Conservation (phyloP, 2,329 filamentous ascomycete genomes). For the Aureobasidium musti region DNA sequence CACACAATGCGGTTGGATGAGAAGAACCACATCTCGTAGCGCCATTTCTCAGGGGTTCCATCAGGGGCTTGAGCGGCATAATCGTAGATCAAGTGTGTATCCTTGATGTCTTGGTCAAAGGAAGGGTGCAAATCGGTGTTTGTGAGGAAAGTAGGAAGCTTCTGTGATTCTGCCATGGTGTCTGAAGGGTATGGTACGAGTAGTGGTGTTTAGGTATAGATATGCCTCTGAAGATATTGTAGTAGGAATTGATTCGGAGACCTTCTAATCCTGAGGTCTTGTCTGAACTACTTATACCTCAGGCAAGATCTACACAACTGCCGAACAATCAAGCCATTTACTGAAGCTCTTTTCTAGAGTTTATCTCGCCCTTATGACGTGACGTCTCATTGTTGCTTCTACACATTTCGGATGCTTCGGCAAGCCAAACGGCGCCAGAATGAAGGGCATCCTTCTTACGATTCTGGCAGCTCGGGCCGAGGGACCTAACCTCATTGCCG, state of each 20-base stretch:
- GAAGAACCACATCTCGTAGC: conserved; percentile 64
- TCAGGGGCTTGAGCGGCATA: conserved; percentile 52
- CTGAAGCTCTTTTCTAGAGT: neutral
- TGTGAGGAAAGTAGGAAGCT: conserved; percentile 32
- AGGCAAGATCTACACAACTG: neutral
- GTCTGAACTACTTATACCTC: neutral
- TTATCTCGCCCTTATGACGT: too few relatives aligned
- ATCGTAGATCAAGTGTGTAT: conserved; percentile 60
- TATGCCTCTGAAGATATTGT: neutral
- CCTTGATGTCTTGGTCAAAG: conserved; percentile 56
- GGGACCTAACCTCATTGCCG: neutral
- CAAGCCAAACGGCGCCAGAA: neutral
- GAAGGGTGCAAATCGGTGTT: conserved; percentile 36
- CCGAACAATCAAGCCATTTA: neutral
- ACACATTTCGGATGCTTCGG: conserved; percentile 9
- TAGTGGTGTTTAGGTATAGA: neutral
- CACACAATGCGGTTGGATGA: conserved; percentile 52
- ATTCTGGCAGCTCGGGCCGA: neutral
- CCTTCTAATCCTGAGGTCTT: neutral
- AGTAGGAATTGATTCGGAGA: too few relatives aligned
- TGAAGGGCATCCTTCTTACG: neutral
- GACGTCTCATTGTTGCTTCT: neutral
- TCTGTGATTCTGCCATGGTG: neutral
- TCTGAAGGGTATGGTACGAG: neutral
- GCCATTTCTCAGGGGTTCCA: conserved; percentile 60